These are phyloP conservation scores for Xylaria telfairii DNA, from an alignment of 495 filamentous ascomycete species.

Conservation along the genomic window DNA sequence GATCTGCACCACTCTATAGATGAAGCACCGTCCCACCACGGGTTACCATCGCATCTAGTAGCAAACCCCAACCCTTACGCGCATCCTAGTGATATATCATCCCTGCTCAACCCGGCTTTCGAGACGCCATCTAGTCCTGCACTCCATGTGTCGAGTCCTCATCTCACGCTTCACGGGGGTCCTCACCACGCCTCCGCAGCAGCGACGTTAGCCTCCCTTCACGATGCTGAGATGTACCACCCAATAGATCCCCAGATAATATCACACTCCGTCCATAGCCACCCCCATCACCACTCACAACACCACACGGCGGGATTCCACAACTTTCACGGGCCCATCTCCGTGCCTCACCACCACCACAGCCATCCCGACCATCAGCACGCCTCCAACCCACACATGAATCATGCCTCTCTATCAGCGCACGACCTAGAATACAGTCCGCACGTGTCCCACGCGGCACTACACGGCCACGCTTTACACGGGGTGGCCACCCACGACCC, in stretches of 20 bases:
- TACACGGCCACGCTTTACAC: slow-evolving; percentile 14
- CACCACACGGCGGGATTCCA: slow-evolving; percentile 28
- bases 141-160: slow-evolving; percentile 36
- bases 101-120: slow-evolving; percentile 36
- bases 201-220: slow-evolving; percentile 34
- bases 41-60: slow-evolving; percentile 33
- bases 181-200: slow-evolving; percentile 38
- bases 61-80: slow-evolving; percentile 40
- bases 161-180: slow-evolving; percentile 36
- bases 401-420: slow-evolving; percentile 28
- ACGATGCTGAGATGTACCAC: slow-evolving; percentile 46
- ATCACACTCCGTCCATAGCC: slow-evolving; percentile 41
- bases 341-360: slow-evolving; percentile 28
- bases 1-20: slow-evolving; percentile 31
- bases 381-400: slow-evolving; percentile 24
- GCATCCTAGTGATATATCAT: slow-evolving; percentile 46
- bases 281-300: slow-evolving; percentile 30
- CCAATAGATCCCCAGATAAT: slow-evolving; percentile 61
- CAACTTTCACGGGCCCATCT: slow-evolving; percentile 29
- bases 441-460: slow-evolving; percentile 21
- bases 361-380: slow-evolving; percentile 26
- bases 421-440: slow-evolving; percentile 31
- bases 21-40: slow-evolving; percentile 28
- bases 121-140: slow-evolving; percentile 37
- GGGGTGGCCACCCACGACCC: slow-evolving; percentile 27